Base-by-base conservation (phyloP, 2,329 filamentous ascomycete genomes). In the Fusarium dlaminii region DNA sequence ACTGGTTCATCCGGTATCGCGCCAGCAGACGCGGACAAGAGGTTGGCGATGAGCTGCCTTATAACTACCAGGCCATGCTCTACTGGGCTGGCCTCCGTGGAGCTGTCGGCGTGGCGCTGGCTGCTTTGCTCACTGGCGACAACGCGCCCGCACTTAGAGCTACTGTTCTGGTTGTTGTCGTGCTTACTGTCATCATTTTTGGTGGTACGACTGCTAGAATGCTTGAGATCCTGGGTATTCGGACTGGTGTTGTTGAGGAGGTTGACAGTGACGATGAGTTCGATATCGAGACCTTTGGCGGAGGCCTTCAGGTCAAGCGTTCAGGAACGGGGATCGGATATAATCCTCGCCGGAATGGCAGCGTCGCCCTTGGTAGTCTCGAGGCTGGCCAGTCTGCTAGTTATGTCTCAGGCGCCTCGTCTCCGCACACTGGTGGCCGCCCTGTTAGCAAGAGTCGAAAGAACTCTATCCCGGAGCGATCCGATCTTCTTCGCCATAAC, bases 11-110 rank as follows among this genome's bases (percentile, higher is more conserved):
- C 76, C 90, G 93, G 66, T 98, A 98, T 81, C 90, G 95, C 52
- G 94, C 95, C 22, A 89, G 90, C 56, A 90, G 94, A 55, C 89
- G 92, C 61, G 95, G 95, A 30, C 70, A 82, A 64, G 93, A 97
- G 65, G 90, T 92, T 10, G 90, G 90, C 22, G 96, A 98, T 74
- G 96, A 98, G 82, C 86, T 99, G 40, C 96, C 96, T 0, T 97
- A 95, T 80, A 94, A 94, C 77, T 98, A 98, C 83, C 96, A 98
- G 83, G 95, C 93, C n/a, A 98, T 99, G 96, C 90, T 99, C n/a
- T 99, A 97, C 85, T 99, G 96, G 96, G 96, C 96, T 22, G 96
- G 96, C 32, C 88, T 99, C 36, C 94, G 96, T 72, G 96, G 96
- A 78, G 96, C 96, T 52, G 96, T 99, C 77, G 96, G 96, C 65